Conservation (phyloP, 2,329 filamentous ascomycete species). For the Colletotrichum filicis region DNA sequence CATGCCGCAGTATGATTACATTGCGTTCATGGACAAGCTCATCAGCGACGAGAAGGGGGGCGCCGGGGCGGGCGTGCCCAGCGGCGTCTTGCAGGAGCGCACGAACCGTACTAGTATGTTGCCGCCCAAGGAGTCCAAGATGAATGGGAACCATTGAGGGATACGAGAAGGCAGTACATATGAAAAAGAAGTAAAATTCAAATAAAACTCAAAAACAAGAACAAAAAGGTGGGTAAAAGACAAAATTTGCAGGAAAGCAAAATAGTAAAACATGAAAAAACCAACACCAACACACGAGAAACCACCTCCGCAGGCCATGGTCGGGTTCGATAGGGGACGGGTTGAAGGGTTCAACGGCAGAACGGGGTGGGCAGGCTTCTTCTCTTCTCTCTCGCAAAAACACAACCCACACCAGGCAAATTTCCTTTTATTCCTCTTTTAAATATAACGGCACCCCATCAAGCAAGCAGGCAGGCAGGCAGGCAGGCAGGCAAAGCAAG, state of each 20-base stretch:
- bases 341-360: neutral
- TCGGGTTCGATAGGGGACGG: too few species aligned
- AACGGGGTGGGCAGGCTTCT: neutral
- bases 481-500: neutral
- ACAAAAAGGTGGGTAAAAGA: too few species aligned
- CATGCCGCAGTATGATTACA: conserved; percentile 92
- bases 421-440: neutral
- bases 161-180: too few species aligned
- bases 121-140: conserved; percentile 46
- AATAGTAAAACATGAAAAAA: neutral
- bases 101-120: conserved; percentile 45
- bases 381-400: neutral
- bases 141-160: conserved; percentile 46
- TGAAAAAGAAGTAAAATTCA: too few species aligned
- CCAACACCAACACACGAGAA: neutral
- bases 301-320: neutral
- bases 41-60: conserved; percentile 59
- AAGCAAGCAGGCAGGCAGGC: neutral
- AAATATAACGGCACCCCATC: neutral
- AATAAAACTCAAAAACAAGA: too few species aligned
- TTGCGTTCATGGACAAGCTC: conserved; percentile 94
- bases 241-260: neutral
- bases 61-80: conserved; percentile 39
- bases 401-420: neutral
- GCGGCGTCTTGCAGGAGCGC: conserved; percentile 47